Conservation (phyloP, 148 eudicot species). For the Selenicereus undatus region DNA sequence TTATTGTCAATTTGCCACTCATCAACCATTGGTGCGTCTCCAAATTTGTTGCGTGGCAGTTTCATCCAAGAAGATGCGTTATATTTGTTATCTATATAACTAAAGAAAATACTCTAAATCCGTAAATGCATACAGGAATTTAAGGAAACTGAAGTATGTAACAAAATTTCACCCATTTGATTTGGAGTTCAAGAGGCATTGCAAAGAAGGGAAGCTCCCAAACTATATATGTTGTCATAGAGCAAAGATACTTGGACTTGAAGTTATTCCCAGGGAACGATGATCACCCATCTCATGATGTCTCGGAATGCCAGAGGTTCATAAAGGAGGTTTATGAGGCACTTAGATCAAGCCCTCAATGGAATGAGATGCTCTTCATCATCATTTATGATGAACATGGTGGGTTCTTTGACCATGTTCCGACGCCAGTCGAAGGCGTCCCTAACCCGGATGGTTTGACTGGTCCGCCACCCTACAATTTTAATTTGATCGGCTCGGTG, state of each 20-base stretch:
- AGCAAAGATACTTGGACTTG: constrained; percentile 60
- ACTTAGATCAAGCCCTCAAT: constrained; percentile 41
- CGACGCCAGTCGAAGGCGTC: constrained; percentile 47
- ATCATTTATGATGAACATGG: too few relatives aligned
- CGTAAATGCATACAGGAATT: too few relatives aligned
- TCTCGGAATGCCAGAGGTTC: constrained; percentile 46
- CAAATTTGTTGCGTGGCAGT: too few relatives aligned
- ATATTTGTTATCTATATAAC: too few relatives aligned
- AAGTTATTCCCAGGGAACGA: constrained; percentile 68
- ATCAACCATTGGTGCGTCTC: too few relatives aligned
- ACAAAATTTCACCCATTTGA: too few relatives aligned
- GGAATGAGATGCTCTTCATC: too few relatives aligned
- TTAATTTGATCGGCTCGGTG: constrained; percentile 67
- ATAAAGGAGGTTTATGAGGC: constrained; percentile 59
- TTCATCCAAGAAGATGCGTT: too few relatives aligned
- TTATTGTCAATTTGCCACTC: too few relatives aligned
- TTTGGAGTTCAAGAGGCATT: too few relatives aligned
- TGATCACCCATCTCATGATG: constrained; percentile 75
- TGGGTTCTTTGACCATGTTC: constrained; percentile 55
- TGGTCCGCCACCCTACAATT: constrained; percentile 55
- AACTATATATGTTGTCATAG: constrained; percentile 83
- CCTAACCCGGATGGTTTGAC: constrained; percentile 50
- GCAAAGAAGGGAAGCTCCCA: constrained; percentile 33
- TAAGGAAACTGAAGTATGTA: too few relatives aligned
- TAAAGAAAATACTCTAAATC: too few relatives aligned